These are phyloP conservation scores for Claviceps spartinae DNA, from an alignment of 2,329 filamentous ascomycete genomes.

Conservation along the genomic window DNA sequence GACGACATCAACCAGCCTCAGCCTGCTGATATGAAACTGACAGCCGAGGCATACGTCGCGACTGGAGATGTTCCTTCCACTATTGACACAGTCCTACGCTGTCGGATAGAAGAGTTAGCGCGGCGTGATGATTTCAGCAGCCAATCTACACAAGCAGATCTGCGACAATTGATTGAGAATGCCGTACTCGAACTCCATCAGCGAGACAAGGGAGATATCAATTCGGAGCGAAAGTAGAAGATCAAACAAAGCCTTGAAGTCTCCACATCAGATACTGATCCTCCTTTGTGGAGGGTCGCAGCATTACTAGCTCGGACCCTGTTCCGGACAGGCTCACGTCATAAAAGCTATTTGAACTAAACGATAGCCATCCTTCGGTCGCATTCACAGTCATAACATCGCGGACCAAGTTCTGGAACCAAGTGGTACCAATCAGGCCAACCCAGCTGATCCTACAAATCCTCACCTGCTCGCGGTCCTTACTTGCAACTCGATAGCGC, in stretches of 20 bases:
- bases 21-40: slow-evolving; percentile 65
- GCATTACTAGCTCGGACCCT: slow-evolving; percentile 36
- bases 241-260: slow-evolving; percentile 31
- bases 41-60: slow-evolving; percentile 60
- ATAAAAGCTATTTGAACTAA: slow-evolving; percentile 38
- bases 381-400: slow-evolving; percentile 29
- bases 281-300: slow-evolving; percentile 34
- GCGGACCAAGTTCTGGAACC: slow-evolving; percentile 36
- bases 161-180: slow-evolving; percentile 69
- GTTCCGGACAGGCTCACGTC: slow-evolving; percentile 29
- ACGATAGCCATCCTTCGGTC: slow-evolving; percentile 39
- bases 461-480: slow-evolving; percentile 11
- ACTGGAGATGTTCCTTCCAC: slow-evolving; percentile 44
- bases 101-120: slow-evolving; percentile 80
- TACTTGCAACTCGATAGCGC: slow-evolving; percentile 37
- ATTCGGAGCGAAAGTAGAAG: slow-evolving; percentile 40
- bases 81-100: slow-evolving; percentile 69
- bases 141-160: slow-evolving; percentile 62
- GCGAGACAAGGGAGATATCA: slow-evolving; percentile 51
- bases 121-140: slow-evolving; percentile 71
- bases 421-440: slow-evolving; percentile 41
- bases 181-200: slow-evolving; percentile 56
- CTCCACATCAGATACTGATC: slow-evolving; percentile 50
- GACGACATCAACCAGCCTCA: slow-evolving; percentile 41
- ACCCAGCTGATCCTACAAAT: slow-evolving; percentile 44